Base-by-base conservation (phyloP, 2,329 filamentous ascomycete species). In the Botrytis squamosa region DNA sequence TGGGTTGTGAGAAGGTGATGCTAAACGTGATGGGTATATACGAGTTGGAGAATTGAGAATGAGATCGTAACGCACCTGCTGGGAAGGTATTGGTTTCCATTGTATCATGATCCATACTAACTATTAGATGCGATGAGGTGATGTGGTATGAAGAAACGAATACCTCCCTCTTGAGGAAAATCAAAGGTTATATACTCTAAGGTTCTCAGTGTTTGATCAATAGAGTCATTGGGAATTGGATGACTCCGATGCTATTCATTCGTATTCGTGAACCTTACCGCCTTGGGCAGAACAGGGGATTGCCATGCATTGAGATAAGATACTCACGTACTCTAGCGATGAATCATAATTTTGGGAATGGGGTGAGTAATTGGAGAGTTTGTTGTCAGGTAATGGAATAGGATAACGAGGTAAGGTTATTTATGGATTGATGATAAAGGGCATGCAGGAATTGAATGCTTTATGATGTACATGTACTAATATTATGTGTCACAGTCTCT, bases 11-110 rank as follows among this genome's bases (percentile, higher is more conserved):
- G 64, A 52, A n/a, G 12, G 20, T 3, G 25, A 67, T 25, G 49
- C 9, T 5, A 25, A 52, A 52, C 46, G 46, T 25, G 49, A 55
- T n/a, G 49, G 5, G 6, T n/a, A 25, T n/a, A 29, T n/a, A n/a
- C 16, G 46, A 46, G 20, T 49, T 66, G 44, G 22, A 12, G 22
- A 29, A 29, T 40, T 40, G 12, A 18, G 42, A 68, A 22, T 22
- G 7, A 4, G 18, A 14, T 70, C 22, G 18, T 22, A 29, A 70
- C 68, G 59, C 68, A 70, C 68, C 68, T 9, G 68, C 68, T 38
- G 68, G 55, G 44, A 70, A 70, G n/a, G 55, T 70, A 46, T 70
- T 57, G 12, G 36, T 2, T 46, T 62, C 68, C 40, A 70, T 70
- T 46, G 18, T 59, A 18, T 25, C 10, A 0, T 49, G 20, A 0